Evolutionary conservation across 2,329 filamentous ascomycete genomes (phyloP), one percentile per base, ranked within the genome.

Genomic region (Endocalyx cinctus): DNA sequence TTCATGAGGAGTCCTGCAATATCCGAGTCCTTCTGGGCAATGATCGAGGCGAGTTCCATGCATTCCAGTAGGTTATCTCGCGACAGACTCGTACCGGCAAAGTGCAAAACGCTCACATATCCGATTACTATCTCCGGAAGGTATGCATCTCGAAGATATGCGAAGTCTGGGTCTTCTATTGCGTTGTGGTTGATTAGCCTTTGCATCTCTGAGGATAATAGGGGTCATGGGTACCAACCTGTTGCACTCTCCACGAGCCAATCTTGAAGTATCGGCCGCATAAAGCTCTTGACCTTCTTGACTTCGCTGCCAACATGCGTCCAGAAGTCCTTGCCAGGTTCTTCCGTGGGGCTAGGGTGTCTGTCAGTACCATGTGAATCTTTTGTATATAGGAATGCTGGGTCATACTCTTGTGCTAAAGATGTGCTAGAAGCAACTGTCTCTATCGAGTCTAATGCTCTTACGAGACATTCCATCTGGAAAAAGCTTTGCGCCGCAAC

Each of bases 91-190:
- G 79, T 80, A 4, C 87, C 87, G 0, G 84, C 83, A 52, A 84
- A 84, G 55, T 94, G 84, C 31, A 97, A 67, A 2, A 84, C 81
- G 49, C 77, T 82, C 54, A 92, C 78, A 57, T 92, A 96, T 3
- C 84, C 86, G 31, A 98, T 72, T 26, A 95, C 69, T 13, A 86
- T 75, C 56, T 96, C 88, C 2, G 92, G 89, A 4, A 98, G 70
- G 59, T 94, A 97, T 0, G 77, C 75, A 34, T 79, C 74, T 45
- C 88, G 79, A 32, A 97, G 76, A 16, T 70, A 63, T 29, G 63
- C 62, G 29, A 87, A 72, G 34, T 85, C 77, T 12, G 67, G 56
- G 38, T 77, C 72, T 50, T 82, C 83, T 33, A 34, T 36, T 20
- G 15, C 15, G 15, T 10, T 17, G 6, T 17, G 32, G 46, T 42